Base-by-base conservation (phyloP, 176 grass and related monocot species). In the Typha latifolia region DNA sequence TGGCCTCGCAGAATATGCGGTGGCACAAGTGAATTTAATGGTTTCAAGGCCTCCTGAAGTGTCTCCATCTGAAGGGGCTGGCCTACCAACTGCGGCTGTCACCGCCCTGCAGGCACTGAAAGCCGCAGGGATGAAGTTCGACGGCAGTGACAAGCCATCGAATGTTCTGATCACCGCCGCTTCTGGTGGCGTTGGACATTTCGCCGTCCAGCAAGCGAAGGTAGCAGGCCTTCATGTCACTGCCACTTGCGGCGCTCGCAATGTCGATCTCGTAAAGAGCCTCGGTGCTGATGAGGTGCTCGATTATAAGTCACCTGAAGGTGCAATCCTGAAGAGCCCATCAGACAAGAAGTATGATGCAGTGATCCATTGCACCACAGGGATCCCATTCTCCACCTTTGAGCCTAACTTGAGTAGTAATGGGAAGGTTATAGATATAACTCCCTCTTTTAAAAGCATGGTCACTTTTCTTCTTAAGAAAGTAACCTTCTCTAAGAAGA, bases 121-220 rank as follows among this genome's bases (percentile, higher is more conserved):
- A 81, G 49, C 64, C 3, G 72, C 80, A 0, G 74, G 87, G 0
- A 14, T 81, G 47, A 66, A 65, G 59, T 87, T 96, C 53, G 84
- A 91, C 51, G 79, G 62, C 20, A 31, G 27, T 55, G 32, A 26
- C 53, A 66, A 20, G 18, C 69, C 79, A 2, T 76, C 71, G 64
- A 89, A 82, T 62, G 71, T 82, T 48, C 75, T 96, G 27, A 77
- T 96, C n/a, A 96, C 92, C 15, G 92, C 88, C 1, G 92, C 92
- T 2, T 96, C 92, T 0, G 88, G 88, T 51, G 92, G 92, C 27
- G 88, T 96, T 1, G 92, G 88, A 14, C 88, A 89, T 72, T 91
- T 74, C 64, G 80, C 85, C 27, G 88, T 96, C 63, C 92, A 96
- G 68, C 77, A 91, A 5, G 87, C 85, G 9, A 96, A 91, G 77